phyloP scores from a whole-genome alignment of 305 asterid genomes.

The Petunia hybrid region DNA sequence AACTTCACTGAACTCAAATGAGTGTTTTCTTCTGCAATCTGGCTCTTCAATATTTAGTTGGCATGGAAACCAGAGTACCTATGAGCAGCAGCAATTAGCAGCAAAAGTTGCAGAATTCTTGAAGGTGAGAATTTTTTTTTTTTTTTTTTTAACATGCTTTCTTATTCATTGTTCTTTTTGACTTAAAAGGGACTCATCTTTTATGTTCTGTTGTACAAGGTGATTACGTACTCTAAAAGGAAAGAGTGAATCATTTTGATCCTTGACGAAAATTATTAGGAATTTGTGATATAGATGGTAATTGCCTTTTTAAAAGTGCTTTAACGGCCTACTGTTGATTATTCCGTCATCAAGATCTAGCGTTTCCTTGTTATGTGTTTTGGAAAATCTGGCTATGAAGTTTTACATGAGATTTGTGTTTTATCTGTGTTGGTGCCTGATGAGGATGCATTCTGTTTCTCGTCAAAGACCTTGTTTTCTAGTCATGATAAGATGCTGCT shows the following conservation, averaged over 20 bases:
- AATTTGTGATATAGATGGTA: neutral
- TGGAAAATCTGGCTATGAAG: neutral
- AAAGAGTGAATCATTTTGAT: slow-evolving; percentile 5
- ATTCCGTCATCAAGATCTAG: neutral
- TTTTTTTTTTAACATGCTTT: neutral
- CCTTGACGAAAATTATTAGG: neutral
- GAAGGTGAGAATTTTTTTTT: slow-evolving; percentile 55
- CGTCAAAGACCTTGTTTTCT: neutral
- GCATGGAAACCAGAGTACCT: slow-evolving; percentile 85
- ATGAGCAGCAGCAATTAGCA: slow-evolving; percentile 87
- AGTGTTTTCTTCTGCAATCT: slow-evolving; percentile 88
- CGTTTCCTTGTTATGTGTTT: neutral
- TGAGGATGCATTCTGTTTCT: neutral
- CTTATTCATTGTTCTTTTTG: neutral
- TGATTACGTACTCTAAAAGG: neutral
- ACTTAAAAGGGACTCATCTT: slow-evolving; percentile 2
- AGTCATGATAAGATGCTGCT: neutral
- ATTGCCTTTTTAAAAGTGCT: neutral
- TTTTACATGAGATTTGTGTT: neutral
- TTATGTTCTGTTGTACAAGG: neutral
- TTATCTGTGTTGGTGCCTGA: slow-evolving; percentile 5
- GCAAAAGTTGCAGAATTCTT: slow-evolving; percentile 83
- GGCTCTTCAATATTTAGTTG: slow-evolving; percentile 80
- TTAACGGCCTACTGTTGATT: neutral
- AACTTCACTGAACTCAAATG: slow-evolving; percentile 74